Conservation (phyloP, 768 basidiomycete genomes). For the Lactarius sanguifluus region DNA sequence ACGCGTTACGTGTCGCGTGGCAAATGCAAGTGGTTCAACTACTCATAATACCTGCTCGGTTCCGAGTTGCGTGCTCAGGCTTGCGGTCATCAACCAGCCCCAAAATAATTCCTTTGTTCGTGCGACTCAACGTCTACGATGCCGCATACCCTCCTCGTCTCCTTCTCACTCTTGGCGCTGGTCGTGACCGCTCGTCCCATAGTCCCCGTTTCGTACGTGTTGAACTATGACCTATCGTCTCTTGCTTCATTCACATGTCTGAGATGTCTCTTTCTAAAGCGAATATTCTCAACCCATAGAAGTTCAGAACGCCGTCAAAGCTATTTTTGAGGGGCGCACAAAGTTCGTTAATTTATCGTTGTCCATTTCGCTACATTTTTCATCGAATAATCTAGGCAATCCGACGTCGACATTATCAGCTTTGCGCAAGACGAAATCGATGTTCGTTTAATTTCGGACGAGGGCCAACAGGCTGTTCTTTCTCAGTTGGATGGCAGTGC, state of each 20-base stretch:
- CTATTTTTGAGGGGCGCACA: conserved; percentile 39
- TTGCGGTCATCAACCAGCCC: not conserved
- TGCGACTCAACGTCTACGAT: conserved; percentile 31
- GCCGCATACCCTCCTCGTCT: conserved; percentile 42
- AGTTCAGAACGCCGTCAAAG: conserved; percentile 39
- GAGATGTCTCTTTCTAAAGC: conserved; percentile 4
- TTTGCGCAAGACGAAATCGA: conserved; percentile 33
- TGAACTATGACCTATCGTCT: conserved; percentile 30
- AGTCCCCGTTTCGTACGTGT: conserved; percentile 32
- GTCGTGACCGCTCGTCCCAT: conserved; percentile 46
- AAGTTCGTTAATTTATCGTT: conserved; percentile 35
- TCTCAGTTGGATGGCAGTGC: conserved; percentile 34
- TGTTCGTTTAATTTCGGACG: conserved; percentile 36
- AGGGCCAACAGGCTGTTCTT: conserved; percentile 37
- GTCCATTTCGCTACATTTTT: conserved; percentile 7
- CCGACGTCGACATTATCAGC: conserved; percentile 27
- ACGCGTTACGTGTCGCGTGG: not conserved
- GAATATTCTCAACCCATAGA: conserved; percentile 26
- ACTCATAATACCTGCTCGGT: not conserved
- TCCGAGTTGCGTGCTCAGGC: conserved; percentile 1
- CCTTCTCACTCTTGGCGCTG: conserved; percentile 44
- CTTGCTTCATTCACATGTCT: conserved; percentile 1
- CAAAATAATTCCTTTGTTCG: conserved; percentile 5
- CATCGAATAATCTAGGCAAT: conserved; percentile 26
- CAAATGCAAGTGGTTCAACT: not conserved